Percentiles rank a stretch among this genome's conserved stretches.
Conservation (phyloP, 1,284 basidiomycete species). For the Rhodotorula sp. region DNA sequence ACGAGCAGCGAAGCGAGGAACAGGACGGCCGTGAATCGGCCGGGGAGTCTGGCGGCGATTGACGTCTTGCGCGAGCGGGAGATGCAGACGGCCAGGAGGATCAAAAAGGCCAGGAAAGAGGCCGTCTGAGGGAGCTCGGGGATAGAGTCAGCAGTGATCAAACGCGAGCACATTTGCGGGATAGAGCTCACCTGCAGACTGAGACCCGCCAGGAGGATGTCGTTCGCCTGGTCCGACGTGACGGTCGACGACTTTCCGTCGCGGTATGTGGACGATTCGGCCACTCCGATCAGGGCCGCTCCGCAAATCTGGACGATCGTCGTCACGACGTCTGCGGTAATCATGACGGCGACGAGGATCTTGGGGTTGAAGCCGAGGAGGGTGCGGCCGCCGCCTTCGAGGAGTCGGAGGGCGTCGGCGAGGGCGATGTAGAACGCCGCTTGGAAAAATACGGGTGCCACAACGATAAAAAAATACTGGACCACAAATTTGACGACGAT, state of each 20-base stretch:
- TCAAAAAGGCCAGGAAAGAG: conserved; percentile 49
- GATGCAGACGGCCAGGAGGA: conserved; percentile 43
- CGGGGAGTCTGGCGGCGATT: conserved; percentile 24
- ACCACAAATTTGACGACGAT: conserved; percentile 39
- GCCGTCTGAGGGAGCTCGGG: conserved; percentile 43
- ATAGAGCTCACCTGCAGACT: conserved; percentile 46
- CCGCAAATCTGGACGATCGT: conserved; percentile 51
- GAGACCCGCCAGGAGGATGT: conserved; percentile 52
- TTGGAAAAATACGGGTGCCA: conserved; percentile 51
- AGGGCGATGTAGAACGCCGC: conserved; percentile 48
- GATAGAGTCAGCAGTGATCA: neutral
- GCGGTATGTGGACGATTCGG: conserved; percentile 44
- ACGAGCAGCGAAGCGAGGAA: conserved; percentile 46
- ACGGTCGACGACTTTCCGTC: conserved; percentile 22
- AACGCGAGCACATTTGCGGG: no score
- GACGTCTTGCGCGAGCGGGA: conserved; percentile 19
- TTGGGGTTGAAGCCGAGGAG: conserved; percentile 16
- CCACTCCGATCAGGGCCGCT: conserved; percentile 52
- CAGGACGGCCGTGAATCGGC: conserved; percentile 45
- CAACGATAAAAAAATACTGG: conserved; percentile 49
- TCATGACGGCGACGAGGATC: conserved; percentile 44
- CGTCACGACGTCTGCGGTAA: conserved; percentile 49
- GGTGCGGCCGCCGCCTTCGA: conserved; percentile 15
- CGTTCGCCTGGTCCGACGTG: conserved; percentile 48
- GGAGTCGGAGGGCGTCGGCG: conserved; percentile 44